These are phyloP conservation scores for Xylaria sp. DNA, from an alignment of 2,329 filamentous ascomycete genomes.

Conservation along the genomic window DNA sequence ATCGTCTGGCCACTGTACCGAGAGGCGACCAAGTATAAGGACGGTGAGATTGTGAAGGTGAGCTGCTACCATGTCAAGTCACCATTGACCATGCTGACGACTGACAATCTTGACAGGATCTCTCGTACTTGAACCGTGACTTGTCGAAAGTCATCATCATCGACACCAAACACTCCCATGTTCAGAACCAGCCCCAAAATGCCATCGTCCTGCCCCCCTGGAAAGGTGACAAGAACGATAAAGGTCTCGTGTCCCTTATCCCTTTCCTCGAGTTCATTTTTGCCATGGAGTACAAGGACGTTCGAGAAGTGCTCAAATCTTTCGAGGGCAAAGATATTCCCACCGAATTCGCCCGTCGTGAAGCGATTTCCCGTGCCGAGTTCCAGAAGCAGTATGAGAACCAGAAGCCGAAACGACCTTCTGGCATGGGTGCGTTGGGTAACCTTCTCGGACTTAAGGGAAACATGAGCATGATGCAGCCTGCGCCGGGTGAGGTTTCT, in stretches of 20 bases:
- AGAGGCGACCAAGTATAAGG: conserved; percentile 95
- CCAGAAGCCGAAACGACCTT: conserved; percentile 55
- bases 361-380: conserved; percentile 77
- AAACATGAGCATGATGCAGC: conserved; percentile 57
- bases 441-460: conserved; percentile 72
- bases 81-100: neutral
- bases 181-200: conserved; percentile 90
- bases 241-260: conserved; percentile 79
- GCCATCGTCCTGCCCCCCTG: conserved; percentile 88
- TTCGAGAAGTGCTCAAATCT: conserved; percentile 77
- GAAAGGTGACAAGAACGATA: conserved; percentile 78
- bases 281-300: conserved; percentile 85
- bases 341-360: conserved; percentile 79
- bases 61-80: conserved; percentile 19
- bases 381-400: conserved; percentile 73
- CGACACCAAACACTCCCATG: conserved; percentile 77
- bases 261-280: conserved; percentile 97
- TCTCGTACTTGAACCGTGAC: conserved; percentile 96
- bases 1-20: conserved; percentile 93
- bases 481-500: conserved; percentile 61
- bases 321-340: conserved; percentile 89
- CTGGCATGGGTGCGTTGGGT: conserved; percentile 63
- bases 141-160: conserved; percentile 92
- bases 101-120: conserved; percentile 54
- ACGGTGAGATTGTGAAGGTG: conserved; percentile 95